Evolutionary conservation across 306 rosid genomes (phyloP), one percentile per base, ranked within the genome.

Genomic region (Potentilla sterilis): DNA sequence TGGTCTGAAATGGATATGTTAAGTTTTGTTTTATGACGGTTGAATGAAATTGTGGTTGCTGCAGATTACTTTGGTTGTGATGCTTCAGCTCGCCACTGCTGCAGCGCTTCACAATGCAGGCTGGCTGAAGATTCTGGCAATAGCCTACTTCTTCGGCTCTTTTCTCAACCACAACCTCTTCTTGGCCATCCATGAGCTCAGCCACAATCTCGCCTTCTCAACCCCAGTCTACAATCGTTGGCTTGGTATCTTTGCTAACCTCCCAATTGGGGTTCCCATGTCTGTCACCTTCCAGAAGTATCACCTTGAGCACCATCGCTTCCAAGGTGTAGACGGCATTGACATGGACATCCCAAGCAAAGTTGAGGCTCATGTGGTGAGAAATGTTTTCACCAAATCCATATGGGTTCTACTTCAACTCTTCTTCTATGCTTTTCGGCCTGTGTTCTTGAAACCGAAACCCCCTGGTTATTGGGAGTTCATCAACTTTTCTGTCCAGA

Each of bases 131-230:
- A 90, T 95, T 66, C 76, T 92, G 43, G 81, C 83, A 49, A 73
- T 84, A 65, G 95, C 96, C 74, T 95, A 95, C 84, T 95, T 87
- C 86, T 95, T 95, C 32, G 97, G 98, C 52, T 87, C 98, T 71
- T 90, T 95, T 84, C 92, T 95, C 78, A 95, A 92, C 83, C 98
- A 95, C 89, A 92, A 92, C 74, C 96, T 95, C 67, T 95, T 92
- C 86, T 82, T 95, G 79, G 98, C 96, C 58, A 92, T 95, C 84
- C 98, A 95, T 71, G 98, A 95, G 84, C 90, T 92, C 75, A 90
- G 97, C 78, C 98, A 95, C 91, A 95, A 92, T 80, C 96, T 95
- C 8, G 96, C 98, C 79, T 95, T 95, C 89, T 89, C 95, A 35
- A 85, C 87, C 49, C 98, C 97, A 5, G 84, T 59, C 76, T 81